Evolutionary conservation across 768 basidiomycete species (phyloP), one percentile per base, ranked within the genome.

Genomic region (Rhodotorula sphaerocarpa): DNA sequence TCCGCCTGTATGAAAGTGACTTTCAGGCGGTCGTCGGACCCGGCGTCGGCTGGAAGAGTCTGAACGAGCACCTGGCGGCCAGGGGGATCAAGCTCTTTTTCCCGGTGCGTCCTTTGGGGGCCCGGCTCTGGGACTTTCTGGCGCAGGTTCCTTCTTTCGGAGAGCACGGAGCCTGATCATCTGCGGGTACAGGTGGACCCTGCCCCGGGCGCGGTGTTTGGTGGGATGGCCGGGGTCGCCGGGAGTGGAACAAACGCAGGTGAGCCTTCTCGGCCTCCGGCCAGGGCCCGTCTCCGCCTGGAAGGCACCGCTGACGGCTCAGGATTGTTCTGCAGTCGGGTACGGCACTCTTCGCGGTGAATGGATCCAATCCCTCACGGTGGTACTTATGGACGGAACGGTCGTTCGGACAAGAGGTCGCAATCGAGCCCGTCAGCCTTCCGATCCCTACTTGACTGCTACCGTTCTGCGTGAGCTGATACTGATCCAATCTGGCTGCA

Each of bases 341-440:
- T 65, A 65, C 39, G 63, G 63, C 1, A 67, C 66, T 0, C 36
- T 67, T 34, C 43, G 66, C 4, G 61, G 34, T 5, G 66, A 67
- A 39, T 67, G 66, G 66, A 61, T 67, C 20, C 53, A 51, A 27
- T 54, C 51, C 0, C 51, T 67, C 45, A 55, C 60, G 31, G 66
- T 67, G 16, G 90, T 95, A 0, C 82, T 93, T 5, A 88, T 90
- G 3, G 84, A 83, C 9, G 91, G 91, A 2, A 82, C 90, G 72
- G 85, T 93, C 18, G 91, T 95, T 73, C 91, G 91, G 72, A 95
- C 91, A 3, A 82, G 90, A 11, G 76, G 70, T 70, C 74, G 7
- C 34, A 75, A 64, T 59, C 61, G 63, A 25, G 63, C 57, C 21
- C 54, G 57, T 56, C 7, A 51, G 61, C 55, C 28, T 25, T 10